Percentiles rank a stretch among this genome's conserved stretches.
phyloP scores from a whole-genome alignment of 2,329 filamentous ascomycete species.

The Aspergillus fructus region DNA sequence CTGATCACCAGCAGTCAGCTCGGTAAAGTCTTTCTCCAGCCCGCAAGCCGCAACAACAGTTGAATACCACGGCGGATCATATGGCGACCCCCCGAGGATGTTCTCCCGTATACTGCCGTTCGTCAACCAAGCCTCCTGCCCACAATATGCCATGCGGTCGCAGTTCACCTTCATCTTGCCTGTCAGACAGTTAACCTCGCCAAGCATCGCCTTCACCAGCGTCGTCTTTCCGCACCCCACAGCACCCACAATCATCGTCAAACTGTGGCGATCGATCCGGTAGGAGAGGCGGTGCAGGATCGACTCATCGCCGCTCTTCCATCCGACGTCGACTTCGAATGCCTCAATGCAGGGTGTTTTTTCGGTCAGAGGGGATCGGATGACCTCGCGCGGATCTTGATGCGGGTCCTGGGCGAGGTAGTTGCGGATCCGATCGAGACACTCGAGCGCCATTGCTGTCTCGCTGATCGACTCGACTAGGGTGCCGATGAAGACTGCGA shows the following conservation, averaged over 20 bases:
- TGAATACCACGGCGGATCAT: not conserved
- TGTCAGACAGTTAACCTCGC: not conserved
- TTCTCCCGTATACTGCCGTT: not conserved
- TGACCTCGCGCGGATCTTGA: not conserved
- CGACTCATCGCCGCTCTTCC: no score
- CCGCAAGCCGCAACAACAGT: not conserved
- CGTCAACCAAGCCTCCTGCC: not conserved
- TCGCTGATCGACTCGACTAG: not conserved
- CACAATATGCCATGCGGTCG: not conserved
- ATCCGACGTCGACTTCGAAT: not conserved
- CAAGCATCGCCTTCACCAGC: not conserved
- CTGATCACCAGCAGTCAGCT: not conserved
- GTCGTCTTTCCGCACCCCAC: not conserved
- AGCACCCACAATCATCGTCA: not conserved
- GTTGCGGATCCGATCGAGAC: not conserved
- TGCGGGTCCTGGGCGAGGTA: not conserved
- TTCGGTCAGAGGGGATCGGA: not conserved
- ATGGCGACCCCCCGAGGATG: not conserved
- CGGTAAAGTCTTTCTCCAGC: not conserved
- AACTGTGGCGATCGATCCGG: not conserved
- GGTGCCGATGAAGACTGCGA: not conserved
- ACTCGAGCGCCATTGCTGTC: not conserved
- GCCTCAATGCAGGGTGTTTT: not conserved
- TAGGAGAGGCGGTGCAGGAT: no score
- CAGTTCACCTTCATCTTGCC: not conserved